Evolutionary conservation across 2,329 filamentous ascomycete species (phyloP), one percentile per base, ranked within the genome.

Genomic region (Cladophialophora psammophila): DNA sequence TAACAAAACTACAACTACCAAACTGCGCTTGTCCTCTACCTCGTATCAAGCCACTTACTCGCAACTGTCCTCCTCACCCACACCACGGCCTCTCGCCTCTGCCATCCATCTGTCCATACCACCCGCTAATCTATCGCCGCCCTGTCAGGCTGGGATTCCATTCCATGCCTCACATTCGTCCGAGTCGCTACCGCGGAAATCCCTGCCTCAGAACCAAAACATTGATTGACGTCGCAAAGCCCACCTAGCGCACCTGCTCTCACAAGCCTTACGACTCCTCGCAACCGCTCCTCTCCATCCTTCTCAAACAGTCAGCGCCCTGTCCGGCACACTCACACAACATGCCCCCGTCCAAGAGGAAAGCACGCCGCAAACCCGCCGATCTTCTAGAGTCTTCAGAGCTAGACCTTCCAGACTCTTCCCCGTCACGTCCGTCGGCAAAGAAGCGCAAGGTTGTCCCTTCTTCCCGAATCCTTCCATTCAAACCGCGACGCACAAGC

Each of bases 361-460:
- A 72, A 68, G 61, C 71, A 59, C 65, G 68, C 62, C 70, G 70
- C 64, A 72, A 68, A 58, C 66, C 67, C n/a, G 59, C 63, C 15
- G 60, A 67, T 36, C 20, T 64, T 31, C 61, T 65, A 45, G 67
- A 56, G 38, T 69, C 78, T 2, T 80, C 80, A 34, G 81, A 83
- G 61, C 78, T 76, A 65, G 81, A 83, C 68, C 76, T 78, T 38
- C 77, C 80, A 70, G 81, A 82, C 69, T 84, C 82, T 38, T 84
- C 82, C 40, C 80, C 82, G 50, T 79, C 77, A 71, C 80, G 79
- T 45, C 80, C 81, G 15, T 79, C 81, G 26, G 76, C 77, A 60
- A 84, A 83, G 74, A 83, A 82, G 76, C 80, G 81, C 78, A 83
- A 80, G 79, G 82, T 83, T 67, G 71, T 74, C 74, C 63, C 42